Evolutionary conservation across 352 stramenopile species (phyloP), one percentile per base, ranked within the genome.

Genomic region (Globisporangium takayamanum): DNA sequence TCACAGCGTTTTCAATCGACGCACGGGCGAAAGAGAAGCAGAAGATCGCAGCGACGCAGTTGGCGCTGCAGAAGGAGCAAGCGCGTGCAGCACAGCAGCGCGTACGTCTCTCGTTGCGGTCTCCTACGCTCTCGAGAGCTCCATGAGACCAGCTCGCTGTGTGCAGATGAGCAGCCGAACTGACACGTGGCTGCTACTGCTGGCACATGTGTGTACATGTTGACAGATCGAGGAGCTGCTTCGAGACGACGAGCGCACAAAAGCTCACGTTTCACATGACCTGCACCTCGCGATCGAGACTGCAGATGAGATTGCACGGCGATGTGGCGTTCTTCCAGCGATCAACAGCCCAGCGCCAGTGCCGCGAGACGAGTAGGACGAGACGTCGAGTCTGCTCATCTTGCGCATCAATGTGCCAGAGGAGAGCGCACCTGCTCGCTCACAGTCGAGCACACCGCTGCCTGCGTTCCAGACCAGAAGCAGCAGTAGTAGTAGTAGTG

Each of bases 1-100:
- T 88, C 18, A 76, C 70, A 1, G 68, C 69, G 50, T 84, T 88
- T 41, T 64, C 74, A 3, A 69, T 69, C 6, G 72, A 86, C 46
- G 73, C 74, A 37, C 69, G 69, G 2, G 60, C 48, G 10, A 54
- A 51, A 36, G 50, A 67, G 28, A 77, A 78, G 48, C 30, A 52
- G 16, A n/a, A n/a, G n/a, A 1, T 45, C 18, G 60, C 28, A 12
- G 53, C 66, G 36, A 28, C 57, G 7, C 42, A 62, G n/a, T 5
- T 36, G 33, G 36, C 37, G 3, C 48, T 47, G 0, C 46, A 55
- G 5, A 22, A 18, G 33, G 57, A 50, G 11, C 57, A 62, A 15
- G 46, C 64, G n/a, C n/a, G 25, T 3, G 37, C 28, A n/a, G 54
- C 50, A 22, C 16, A 18, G 0, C 41, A 62, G 45, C 37, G 52